A percentile compares a stretch with the other conserved stretches of the same genome.
Conservation (phyloP, 2,329 filamentous ascomycete genomes). For the Aspergillus sp. region DNA sequence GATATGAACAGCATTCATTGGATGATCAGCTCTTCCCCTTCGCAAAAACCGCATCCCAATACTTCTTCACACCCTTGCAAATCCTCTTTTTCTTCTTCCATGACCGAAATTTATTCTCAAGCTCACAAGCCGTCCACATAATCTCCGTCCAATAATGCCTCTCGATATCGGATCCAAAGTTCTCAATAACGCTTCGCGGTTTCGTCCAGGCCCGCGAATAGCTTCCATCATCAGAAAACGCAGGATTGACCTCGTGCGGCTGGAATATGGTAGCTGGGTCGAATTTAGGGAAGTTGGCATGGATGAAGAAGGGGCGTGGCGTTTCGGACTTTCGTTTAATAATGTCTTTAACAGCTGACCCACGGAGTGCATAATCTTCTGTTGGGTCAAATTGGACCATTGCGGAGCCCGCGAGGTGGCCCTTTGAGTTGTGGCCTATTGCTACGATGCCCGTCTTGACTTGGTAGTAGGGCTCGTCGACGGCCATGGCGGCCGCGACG, state of each 20-base stretch:
- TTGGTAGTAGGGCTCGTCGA: constrained; percentile 43
- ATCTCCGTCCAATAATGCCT: constrained; percentile 41
- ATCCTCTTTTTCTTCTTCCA: constrained; percentile 35
- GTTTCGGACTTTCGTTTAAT: constrained; percentile 23
- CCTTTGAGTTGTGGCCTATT: constrained; percentile 29
- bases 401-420: constrained; percentile 35
- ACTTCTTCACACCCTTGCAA: constrained; percentile 33
- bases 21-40: background rate
- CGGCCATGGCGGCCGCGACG: constrained; percentile 43
- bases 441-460: constrained; percentile 39
- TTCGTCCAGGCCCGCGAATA: constrained; percentile 36
- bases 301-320: constrained; percentile 40
- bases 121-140: constrained; percentile 38
- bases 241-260: constrained; percentile 28
- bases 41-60: constrained; percentile 37
- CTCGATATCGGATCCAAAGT: constrained; percentile 39
- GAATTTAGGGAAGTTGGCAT: constrained; percentile 43
- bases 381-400: constrained; percentile 41
- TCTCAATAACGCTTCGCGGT: constrained; percentile 27
- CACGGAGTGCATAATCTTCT: constrained; percentile 30
- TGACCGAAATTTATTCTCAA: constrained; percentile 32
- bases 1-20: too few relatives aligned
- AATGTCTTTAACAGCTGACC: constrained; percentile 25
- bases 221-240: constrained; percentile 31
- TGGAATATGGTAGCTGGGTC: constrained; percentile 40